Conservation (phyloP, 2,329 filamentous ascomycete species). For the Pseudogymnoascus sp. region DNA sequence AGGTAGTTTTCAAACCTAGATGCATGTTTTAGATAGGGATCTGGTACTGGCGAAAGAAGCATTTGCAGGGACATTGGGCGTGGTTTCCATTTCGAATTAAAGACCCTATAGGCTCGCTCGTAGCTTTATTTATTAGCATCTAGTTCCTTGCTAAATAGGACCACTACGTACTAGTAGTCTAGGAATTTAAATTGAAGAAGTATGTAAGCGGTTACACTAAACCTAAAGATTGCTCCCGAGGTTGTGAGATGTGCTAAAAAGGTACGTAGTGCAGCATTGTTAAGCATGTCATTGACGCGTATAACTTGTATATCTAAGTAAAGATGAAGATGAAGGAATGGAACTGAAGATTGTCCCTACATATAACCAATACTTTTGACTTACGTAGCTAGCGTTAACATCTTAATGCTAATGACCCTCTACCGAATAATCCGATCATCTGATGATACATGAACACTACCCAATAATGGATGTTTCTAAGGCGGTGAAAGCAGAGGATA, state of each 20-base stretch:
- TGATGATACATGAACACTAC: neutral
- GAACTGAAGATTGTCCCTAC: neutral
- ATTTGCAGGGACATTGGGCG: too few species aligned
- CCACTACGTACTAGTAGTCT: too few species aligned
- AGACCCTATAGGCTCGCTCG: too few species aligned
- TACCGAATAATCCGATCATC: neutral
- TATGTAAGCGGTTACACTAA: too few species aligned
- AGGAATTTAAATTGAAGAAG: too few species aligned
- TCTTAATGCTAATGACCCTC: neutral
- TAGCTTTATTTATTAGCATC: too few species aligned
- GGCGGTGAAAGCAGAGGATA: too few species aligned
- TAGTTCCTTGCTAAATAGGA: too few species aligned
- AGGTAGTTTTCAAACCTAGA: conserved; percentile 73
- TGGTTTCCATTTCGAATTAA: too few species aligned
- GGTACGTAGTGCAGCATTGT: conserved; percentile 9
- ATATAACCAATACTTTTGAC: neutral
- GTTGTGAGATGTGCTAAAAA: conserved; percentile 12
- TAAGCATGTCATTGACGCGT: conserved; percentile 3
- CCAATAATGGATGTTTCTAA: neutral
- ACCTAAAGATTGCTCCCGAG: conserved; percentile 4
- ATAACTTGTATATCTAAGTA: neutral
- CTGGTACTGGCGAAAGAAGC: too few species aligned
- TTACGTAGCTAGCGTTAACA: neutral
- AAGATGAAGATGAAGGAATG: neutral
- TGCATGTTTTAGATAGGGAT: too few species aligned